Evolutionary conservation across 2,329 filamentous ascomycete genomes (phyloP), one percentile per base, ranked within the genome.

Genomic region (Cytospora piceicola): DNA sequence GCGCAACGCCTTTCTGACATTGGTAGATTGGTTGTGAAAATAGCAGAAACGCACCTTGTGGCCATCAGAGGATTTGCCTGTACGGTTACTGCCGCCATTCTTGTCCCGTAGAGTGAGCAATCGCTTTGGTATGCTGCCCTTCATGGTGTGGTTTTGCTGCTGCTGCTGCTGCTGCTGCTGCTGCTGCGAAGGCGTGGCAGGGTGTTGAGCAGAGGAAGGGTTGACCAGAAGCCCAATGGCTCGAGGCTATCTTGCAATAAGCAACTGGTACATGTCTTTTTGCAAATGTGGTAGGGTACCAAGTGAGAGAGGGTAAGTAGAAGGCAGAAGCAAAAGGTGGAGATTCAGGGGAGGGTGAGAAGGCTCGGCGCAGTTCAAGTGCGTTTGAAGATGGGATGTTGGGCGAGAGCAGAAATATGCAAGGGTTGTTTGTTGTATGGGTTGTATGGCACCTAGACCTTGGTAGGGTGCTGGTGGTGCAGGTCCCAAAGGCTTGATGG

Each of bases 91-190:
- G 46, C 75, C 70, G 67, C 79, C 81, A 75, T 82, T 82, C 77
- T 86, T 92, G 72, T 92, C 90, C 70, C 89, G 86, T 71, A 89
- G 82, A 76, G 86, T 91, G 67, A 91, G 86, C 75, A 93, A 88
- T 72, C 89, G 88, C 74, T 85, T 88, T 58, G 83, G 82, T 67
- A 84, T 78, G 69, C 81, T 73, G 55, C 73, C 77, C 77, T 84
- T 86, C 81, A 86, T 86, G 73, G 70, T 81, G 73, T 67, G 57
- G n/a, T 30, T 24, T 32, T 53, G 55, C 27, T 42, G 39, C 22
- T 39, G 54, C n/a, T 52, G 55, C 24, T 42, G 36, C 22, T 36
- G 53, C 29, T n/a, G n/a, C n/a, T 62, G 24, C 22, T 52, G 55
- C 24, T 42, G 36, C 22, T 36, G 53, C 29, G 66, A 63, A 58